These are phyloP conservation scores for Polytolypa hystricis DNA, from an alignment of 2,329 filamentous ascomycete genomes.

Conservation along the genomic window DNA sequence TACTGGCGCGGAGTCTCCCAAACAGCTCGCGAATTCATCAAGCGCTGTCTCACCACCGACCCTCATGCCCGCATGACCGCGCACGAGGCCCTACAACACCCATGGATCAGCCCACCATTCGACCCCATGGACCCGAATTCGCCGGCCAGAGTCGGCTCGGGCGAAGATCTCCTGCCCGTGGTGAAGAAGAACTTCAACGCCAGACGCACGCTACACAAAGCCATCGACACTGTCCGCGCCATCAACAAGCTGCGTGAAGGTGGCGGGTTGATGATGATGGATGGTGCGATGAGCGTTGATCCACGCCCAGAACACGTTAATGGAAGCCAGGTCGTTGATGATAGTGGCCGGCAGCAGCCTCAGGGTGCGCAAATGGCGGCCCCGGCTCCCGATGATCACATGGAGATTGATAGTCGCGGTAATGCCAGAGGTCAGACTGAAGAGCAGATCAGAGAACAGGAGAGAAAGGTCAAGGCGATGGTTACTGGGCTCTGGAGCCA, in stretches of 20 bases:
- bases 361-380: slow-evolving; percentile 11
- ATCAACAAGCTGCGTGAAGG: slow-evolving; percentile 57
- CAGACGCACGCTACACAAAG: slow-evolving; percentile 52
- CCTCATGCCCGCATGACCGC: slow-evolving; percentile 79
- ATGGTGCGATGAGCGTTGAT: slow-evolving; percentile 47
- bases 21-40: slow-evolving; percentile 82
- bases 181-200: slow-evolving; percentile 64
- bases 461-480: slow-evolving; percentile 48
- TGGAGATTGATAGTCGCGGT: slow-evolving; percentile 48
- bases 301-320: slow-evolving; percentile 40
- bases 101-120: slow-evolving; percentile 51
- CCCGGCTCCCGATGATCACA: slow-evolving; percentile 17
- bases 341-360: slow-evolving; percentile 17
- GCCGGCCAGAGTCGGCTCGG: slow-evolving; percentile 24
- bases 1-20: slow-evolving; percentile 94
- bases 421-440: slow-evolving; percentile 52
- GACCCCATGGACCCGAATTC: slow-evolving; percentile 27
- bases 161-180: slow-evolving; percentile 49
- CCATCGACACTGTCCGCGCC: slow-evolving; percentile 56
- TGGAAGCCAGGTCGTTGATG: slow-evolving; percentile 32
- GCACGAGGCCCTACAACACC: slow-evolving; percentile 58
- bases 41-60: slow-evolving; percentile 81
- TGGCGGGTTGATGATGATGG: slow-evolving; percentile 53
- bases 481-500: slow-evolving; percentile 46
- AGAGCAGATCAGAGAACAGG: slow-evolving; percentile 50